Percentiles rank a stretch among this genome's conserved stretches.
These are phyloP conservation scores for Ogataea pignaliae DNA, from an alignment of 805 yeast genomes.

Conservation along the genomic window DNA sequence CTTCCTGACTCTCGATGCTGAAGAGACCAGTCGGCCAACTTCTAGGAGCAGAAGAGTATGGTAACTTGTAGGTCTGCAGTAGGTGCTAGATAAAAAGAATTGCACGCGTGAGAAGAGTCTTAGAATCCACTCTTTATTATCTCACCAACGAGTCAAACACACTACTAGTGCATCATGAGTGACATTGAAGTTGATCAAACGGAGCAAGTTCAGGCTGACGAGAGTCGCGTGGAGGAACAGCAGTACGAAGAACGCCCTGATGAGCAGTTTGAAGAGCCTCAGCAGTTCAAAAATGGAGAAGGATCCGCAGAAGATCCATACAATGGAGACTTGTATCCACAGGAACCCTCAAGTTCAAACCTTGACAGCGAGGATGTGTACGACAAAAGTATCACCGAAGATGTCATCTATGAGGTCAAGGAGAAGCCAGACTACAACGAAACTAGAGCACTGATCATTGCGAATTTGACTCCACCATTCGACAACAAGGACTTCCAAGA, in stretches of 20 bases:
- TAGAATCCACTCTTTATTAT: too few relatives aligned
- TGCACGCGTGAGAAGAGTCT: too few relatives aligned
- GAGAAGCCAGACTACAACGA: slow-evolving; percentile 31
- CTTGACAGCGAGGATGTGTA: slow-evolving; percentile 11
- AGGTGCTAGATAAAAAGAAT: too few relatives aligned
- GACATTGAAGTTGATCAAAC: background rate
- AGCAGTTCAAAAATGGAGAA: background rate
- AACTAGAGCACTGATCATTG: slow-evolving; percentile 43
- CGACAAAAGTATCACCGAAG: slow-evolving; percentile 23
- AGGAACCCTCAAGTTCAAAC: background rate
- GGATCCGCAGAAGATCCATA: background rate
- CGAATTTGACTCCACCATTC: slow-evolving; percentile 36
- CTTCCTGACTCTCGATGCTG: too few relatives aligned
- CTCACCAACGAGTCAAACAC: too few relatives aligned
- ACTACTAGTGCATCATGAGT: background rate
- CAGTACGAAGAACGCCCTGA: slow-evolving; percentile 1
- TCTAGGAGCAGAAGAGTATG: too few relatives aligned
- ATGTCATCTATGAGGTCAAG: slow-evolving; percentile 31
- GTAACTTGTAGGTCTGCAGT: too few relatives aligned
- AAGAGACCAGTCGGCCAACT: too few relatives aligned
- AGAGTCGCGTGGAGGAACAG: background rate
- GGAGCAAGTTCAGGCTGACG: background rate
- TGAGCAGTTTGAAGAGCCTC: slow-evolving; percentile 1
- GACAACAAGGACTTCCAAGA: slow-evolving; percentile 36
- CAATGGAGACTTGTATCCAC: slow-evolving; percentile 3